These are phyloP conservation scores for Glebionis coronaria DNA, from an alignment of 129 eudicot species.

Conservation along the genomic window DNA sequence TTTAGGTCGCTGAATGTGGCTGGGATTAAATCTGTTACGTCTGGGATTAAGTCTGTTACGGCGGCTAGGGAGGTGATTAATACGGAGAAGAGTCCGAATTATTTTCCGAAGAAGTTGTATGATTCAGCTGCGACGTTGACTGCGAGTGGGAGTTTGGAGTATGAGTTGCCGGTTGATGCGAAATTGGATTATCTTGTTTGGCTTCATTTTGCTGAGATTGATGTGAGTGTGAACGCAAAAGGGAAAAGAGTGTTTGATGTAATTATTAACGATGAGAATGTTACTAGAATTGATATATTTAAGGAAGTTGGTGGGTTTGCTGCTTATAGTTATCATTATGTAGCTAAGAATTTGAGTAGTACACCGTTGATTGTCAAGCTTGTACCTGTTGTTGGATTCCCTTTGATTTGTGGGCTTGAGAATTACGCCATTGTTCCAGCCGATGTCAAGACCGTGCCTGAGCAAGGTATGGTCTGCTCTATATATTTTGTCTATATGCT, in stretches of 20 bases:
- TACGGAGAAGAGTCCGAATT: conserved; percentile 54
- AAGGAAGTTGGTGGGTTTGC: conserved; percentile 83
- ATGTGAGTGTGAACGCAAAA: conserved; percentile 59
- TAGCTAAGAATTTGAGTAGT: conserved; percentile 73
- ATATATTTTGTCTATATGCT: not conserved
- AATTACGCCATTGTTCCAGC: conserved; percentile 90
- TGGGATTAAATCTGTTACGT: conserved; percentile 34
- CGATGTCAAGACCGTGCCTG: conserved; percentile 77
- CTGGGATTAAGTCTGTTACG: conserved; percentile 38
- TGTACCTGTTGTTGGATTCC: conserved; percentile 66
- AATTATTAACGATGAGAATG: conserved; percentile 63
- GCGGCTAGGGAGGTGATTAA: conserved; percentile 45
- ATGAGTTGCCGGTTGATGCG: conserved; percentile 81
- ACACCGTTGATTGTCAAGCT: conserved; percentile 61
- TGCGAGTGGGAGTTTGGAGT: conserved; percentile 52
- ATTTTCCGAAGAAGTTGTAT: conserved; percentile 72
- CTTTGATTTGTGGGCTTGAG: conserved; percentile 81
- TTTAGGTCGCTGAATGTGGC: conserved; percentile 33
- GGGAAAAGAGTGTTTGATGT: conserved; percentile 92
- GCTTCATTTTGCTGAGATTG: conserved; percentile 96
- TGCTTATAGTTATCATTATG: conserved; percentile 62
- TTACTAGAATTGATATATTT: conserved; percentile 68
- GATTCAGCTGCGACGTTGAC: conserved; percentile 50
- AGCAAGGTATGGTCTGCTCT: conserved; percentile 55
- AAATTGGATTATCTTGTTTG: conserved; percentile 82